A percentile compares a stretch with the other conserved stretches of the same genome.
Conservation (phyloP, 1,284 basidiomycete species). For the Pisolithus thermaeus region DNA sequence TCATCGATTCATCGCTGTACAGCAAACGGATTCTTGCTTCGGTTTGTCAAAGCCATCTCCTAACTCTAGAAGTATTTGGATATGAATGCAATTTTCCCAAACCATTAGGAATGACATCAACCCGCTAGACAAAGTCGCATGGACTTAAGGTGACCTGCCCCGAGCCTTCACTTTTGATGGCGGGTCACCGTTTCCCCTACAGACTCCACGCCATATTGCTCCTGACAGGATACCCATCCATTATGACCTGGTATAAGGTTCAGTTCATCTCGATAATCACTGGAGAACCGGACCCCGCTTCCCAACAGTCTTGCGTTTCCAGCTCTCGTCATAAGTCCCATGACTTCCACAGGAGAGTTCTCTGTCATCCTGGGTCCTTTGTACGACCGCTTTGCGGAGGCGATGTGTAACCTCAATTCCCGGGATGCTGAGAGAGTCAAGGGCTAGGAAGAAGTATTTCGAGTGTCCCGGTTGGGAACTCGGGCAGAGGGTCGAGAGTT, state of each 20-base stretch:
- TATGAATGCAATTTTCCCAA: too few relatives aligned
- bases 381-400: constrained; percentile 37
- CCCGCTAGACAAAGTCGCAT: too few relatives aligned
- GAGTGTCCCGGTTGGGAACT: constrained; percentile 69
- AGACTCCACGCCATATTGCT: constrained; percentile 23
- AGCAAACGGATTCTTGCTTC: too few relatives aligned
- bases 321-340: constrained; percentile 32
- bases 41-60: too few relatives aligned
- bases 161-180: constrained; percentile 13
- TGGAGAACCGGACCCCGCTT: constrained; percentile 17
- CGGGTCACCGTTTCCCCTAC: constrained; percentile 3
- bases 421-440: constrained; percentile 18
- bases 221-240: constrained; percentile 43
- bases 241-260: constrained; percentile 50
- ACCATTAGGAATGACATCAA: too few relatives aligned
- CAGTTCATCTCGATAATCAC: constrained; percentile 29
- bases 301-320: constrained; percentile 27
- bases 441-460: constrained; percentile 64
- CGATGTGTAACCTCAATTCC: constrained; percentile 27
- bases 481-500: constrained; percentile 29
- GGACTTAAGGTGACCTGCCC: constrained; percentile 1
- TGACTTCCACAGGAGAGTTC: constrained; percentile 34
- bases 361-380: constrained; percentile 36
- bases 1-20: too few relatives aligned
- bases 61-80: too few relatives aligned